Percentiles rank a stretch among this genome's conserved stretches.
phyloP scores from a whole-genome alignment of 1,284 basidiomycete genomes.

The Sparassis latifolia region DNA sequence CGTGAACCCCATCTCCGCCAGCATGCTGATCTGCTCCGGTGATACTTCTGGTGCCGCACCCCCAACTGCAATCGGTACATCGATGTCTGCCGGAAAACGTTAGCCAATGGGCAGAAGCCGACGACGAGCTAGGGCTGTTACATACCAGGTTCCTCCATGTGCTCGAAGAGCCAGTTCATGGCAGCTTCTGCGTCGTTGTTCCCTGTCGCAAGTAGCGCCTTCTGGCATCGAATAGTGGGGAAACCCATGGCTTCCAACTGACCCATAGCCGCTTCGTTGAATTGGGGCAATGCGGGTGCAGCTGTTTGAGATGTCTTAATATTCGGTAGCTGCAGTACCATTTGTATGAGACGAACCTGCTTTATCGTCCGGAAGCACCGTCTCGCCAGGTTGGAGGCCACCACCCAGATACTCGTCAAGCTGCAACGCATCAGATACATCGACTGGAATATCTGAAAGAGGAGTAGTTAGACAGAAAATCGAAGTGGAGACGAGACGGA shows the following conservation, averaged over 20 bases:
- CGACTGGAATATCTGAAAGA: slow-evolving; percentile 76
- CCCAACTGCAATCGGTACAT: slow-evolving; percentile 60
- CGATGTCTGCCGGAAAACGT: slow-evolving; percentile 59
- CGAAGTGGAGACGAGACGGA: neutral
- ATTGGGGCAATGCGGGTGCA: slow-evolving; percentile 44
- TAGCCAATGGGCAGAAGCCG: too few relatives aligned
- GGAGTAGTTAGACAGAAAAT: neutral
- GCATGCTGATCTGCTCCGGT: slow-evolving; percentile 61
- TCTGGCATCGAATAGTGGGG: slow-evolving; percentile 75
- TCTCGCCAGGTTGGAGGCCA: slow-evolving; percentile 74
- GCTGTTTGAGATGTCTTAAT: slow-evolving; percentile 2
- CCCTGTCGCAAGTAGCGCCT: slow-evolving; percentile 86
- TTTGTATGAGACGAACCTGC: slow-evolving; percentile 24
- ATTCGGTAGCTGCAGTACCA: neutral
- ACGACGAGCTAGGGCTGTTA: neutral
- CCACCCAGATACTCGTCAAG: slow-evolving; percentile 70
- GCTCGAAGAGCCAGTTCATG: slow-evolving; percentile 94
- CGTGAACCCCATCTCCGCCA: slow-evolving; percentile 94
- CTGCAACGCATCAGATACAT: slow-evolving; percentile 62
- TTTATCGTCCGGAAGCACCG: slow-evolving; percentile 58
- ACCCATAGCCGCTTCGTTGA: slow-evolving; percentile 68
- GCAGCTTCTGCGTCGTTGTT: slow-evolving; percentile 76
- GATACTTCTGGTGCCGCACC: slow-evolving; percentile 47
- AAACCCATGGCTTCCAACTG: slow-evolving; percentile 88
- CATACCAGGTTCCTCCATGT: slow-evolving; percentile 91